Percentiles rank a stretch among this genome's conserved stretches.
Conservation (phyloP, 2,329 filamentous ascomycete species). For the Escovopsis sp. region DNA sequence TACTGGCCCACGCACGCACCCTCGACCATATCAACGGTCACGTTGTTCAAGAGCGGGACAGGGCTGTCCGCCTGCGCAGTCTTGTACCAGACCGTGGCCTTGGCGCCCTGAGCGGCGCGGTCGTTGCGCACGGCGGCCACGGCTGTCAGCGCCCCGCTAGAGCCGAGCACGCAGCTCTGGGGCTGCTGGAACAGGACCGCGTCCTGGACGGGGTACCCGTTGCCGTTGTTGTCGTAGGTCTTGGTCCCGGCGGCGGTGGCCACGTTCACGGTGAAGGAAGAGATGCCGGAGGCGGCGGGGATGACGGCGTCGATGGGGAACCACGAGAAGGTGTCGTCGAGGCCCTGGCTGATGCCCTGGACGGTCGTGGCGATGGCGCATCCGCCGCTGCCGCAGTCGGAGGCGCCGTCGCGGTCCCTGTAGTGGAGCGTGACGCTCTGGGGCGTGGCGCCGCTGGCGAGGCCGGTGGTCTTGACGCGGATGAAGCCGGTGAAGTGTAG, state of each 20-base stretch:
- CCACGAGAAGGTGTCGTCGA: conserved; percentile 46
- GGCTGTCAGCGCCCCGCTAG: conserved; percentile 26
- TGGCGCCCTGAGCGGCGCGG: conserved; percentile 23
- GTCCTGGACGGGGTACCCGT: conserved; percentile 38
- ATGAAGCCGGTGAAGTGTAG: conserved; percentile 39
- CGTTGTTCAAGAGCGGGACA: conserved; percentile 23
- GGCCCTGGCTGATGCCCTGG: conserved; percentile 35
- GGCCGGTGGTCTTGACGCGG: conserved; percentile 37
- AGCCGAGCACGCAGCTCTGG: conserved; percentile 38
- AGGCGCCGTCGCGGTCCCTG: conserved; percentile 36
- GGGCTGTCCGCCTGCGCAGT: conserved; percentile 24
- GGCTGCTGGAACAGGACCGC: conserved; percentile 37
- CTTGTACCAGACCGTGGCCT: conserved; percentile 29
- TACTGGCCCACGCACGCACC: conserved; percentile 31
- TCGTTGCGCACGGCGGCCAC: conserved; percentile 36
- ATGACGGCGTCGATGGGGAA: conserved; percentile 35
- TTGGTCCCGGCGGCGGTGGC: conserved; percentile 31
- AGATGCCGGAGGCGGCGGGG: conserved; percentile 41
- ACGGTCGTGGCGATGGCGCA: conserved; percentile 30
- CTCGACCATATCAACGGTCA: conserved; percentile 24
- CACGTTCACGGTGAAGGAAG: conserved; percentile 41
- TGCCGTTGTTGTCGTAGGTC: conserved; percentile 41
- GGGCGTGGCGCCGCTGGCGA: conserved; percentile 25
- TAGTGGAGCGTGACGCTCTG: conserved; percentile 36
- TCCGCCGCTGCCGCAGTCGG: conserved; percentile 23